These are phyloP conservation scores for Balakata baccata DNA, from an alignment of 345 rosid species.

Conservation along the genomic window DNA sequence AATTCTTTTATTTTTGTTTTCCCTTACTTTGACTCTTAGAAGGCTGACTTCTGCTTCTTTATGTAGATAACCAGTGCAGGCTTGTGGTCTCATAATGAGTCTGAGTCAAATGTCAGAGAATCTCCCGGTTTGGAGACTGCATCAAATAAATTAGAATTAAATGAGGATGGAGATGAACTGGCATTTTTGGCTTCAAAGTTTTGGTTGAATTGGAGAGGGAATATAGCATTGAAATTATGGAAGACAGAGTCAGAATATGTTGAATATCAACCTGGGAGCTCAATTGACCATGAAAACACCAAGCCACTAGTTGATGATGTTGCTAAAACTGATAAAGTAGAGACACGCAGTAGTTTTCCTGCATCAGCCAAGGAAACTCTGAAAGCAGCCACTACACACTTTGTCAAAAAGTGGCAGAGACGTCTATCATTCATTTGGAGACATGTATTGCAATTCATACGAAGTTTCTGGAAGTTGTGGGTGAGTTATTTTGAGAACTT, in stretches of 20 bases:
- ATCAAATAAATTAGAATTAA: slow-evolving; percentile 39
- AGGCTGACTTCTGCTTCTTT: slow-evolving; percentile 21
- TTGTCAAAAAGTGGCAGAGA: slow-evolving; percentile 67
- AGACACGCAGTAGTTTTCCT: slow-evolving; percentile 46
- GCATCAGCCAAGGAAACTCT: slow-evolving; percentile 70
- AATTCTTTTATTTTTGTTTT: no score
- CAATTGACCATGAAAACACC: slow-evolving; percentile 35
- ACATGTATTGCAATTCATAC: slow-evolving; percentile 43
- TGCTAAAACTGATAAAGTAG: slow-evolving; percentile 53
- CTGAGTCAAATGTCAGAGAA: slow-evolving; percentile 39
- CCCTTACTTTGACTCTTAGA: background rate
- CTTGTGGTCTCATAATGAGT: slow-evolving; percentile 67
- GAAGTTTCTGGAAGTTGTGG: slow-evolving; percentile 62
- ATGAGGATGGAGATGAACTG: slow-evolving; percentile 45
- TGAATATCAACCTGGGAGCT: slow-evolving; percentile 55
- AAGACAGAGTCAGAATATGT: slow-evolving; percentile 45
- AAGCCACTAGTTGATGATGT: slow-evolving; percentile 38
- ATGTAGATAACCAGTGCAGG: slow-evolving; percentile 85
- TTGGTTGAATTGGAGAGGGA: slow-evolving; percentile 53
- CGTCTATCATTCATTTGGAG: slow-evolving; percentile 69
- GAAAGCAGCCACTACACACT: slow-evolving; percentile 59
- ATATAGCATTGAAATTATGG: slow-evolving; percentile 45
- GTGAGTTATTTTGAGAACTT: slow-evolving; percentile 42
- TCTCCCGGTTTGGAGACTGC: slow-evolving; percentile 35
- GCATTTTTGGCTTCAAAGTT: slow-evolving; percentile 43